Evolutionary conservation across 2,329 filamentous ascomycete genomes (phyloP).

Genomic region (Stemphylium beticola): DNA sequence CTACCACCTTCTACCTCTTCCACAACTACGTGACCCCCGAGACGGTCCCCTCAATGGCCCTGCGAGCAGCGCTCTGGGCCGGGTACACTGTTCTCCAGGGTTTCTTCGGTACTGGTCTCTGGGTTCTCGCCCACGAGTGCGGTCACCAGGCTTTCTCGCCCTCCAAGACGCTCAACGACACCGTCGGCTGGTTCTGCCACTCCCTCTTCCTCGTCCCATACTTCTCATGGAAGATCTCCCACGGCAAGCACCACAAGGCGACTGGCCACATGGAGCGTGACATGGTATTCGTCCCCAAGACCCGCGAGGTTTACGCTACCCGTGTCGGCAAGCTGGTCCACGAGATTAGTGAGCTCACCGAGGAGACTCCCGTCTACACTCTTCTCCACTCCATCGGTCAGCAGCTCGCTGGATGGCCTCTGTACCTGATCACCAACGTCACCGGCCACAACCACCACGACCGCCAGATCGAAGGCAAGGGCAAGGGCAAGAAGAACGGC

Average conservation of each 20-base stretch:
- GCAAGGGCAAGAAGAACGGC: conserved; percentile 90
- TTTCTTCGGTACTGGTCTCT: conserved; percentile 89
- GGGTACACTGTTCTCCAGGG: conserved; percentile 83
- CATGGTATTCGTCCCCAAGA: conserved; percentile 98
- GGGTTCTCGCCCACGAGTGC: conserved; percentile 98
- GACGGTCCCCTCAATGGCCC: conserved; percentile 72
- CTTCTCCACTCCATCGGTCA: conserved; percentile 76
- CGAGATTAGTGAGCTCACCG: conserved; percentile 85
- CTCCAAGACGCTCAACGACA: conserved; percentile 89
- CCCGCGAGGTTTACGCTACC: conserved; percentile 78
- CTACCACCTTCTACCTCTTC: conserved; percentile 82
- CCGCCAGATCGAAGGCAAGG: conserved; percentile 89
- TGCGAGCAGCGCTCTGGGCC: conserved; percentile 70
- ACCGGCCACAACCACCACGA: conserved; percentile 97
- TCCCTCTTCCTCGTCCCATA: conserved; percentile 90
- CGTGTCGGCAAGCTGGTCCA: conserved; percentile 76
- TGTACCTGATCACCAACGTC: conserved; percentile 89
- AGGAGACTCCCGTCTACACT: conserved; percentile 91
- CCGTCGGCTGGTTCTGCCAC: conserved; percentile 90
- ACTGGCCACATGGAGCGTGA: conserved; percentile 97
- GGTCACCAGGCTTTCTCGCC: conserved; percentile 95
- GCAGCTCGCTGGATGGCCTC: conserved; percentile 90
- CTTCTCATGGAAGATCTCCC: conserved; percentile 99
- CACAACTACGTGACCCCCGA: conserved; percentile 89
- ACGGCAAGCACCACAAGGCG: conserved; percentile 99